phyloP scores from a whole-genome alignment of 371 early-diverging fungal species.

The Entomophthora muscae region DNA sequence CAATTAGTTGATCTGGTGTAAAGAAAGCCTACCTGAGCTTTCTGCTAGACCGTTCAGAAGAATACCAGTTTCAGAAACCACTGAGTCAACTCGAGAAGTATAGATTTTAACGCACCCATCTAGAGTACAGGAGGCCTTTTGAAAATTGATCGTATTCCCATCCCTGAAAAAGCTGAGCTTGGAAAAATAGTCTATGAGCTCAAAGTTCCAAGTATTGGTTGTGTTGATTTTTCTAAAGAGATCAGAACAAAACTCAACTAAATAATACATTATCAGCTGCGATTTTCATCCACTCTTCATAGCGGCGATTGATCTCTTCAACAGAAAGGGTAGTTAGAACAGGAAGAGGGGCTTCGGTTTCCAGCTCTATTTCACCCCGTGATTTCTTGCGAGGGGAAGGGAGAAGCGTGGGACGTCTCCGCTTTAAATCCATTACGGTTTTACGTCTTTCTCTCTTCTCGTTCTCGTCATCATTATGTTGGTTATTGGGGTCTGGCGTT shows the following conservation, averaged over 20 bases:
- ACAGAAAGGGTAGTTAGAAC: conserved; percentile 9
- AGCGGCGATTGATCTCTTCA: conserved; percentile 13
- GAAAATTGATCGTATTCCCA: conserved; percentile 96
- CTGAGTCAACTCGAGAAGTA: conserved; percentile 96
- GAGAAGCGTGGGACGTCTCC: conserved; percentile 1
- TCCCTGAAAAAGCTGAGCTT: conserved; percentile 88
- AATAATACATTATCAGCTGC: conserved; percentile 78
- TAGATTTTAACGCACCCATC: conserved; percentile 99
- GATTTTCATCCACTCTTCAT: conserved; percentile 94
- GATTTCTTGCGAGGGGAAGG: neutral
- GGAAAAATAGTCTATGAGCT: conserved; percentile 96
- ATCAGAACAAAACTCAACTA: neutral
- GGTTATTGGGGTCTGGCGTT: neutral
- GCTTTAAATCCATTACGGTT: neutral
- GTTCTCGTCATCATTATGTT: conserved; percentile 10
- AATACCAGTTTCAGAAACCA: conserved; percentile 87
- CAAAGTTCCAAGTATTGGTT: conserved; percentile 94
- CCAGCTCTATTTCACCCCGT: neutral
- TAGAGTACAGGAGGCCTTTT: conserved; percentile 96
- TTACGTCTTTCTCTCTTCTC: conserved; percentile 10
- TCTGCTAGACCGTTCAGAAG: conserved; percentile 76
- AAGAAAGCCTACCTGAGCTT: conserved; percentile 24
- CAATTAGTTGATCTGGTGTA: conserved; percentile 10
- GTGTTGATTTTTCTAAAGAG: conserved; percentile 86
- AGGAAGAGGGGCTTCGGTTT: conserved; percentile 3